These are phyloP conservation scores for Coemansia aciculifera DNA, from an alignment of 192 early-diverging fungal species.

Conservation along the genomic window DNA sequence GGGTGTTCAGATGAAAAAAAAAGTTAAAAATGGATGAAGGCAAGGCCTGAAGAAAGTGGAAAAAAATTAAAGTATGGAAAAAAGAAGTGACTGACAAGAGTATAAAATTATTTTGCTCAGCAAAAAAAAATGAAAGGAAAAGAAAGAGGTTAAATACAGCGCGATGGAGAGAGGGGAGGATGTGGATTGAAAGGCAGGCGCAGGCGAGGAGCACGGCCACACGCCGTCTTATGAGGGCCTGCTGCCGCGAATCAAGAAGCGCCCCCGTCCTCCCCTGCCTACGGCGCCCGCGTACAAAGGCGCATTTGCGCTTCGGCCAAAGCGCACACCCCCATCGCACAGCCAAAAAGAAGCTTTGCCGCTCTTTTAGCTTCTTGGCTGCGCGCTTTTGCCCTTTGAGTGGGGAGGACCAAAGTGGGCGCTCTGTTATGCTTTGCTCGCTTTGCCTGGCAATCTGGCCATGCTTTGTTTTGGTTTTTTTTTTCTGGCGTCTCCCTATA, in stretches of 20 bases:
- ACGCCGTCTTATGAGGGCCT: conserved; percentile 9
- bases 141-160: conserved; percentile 26
- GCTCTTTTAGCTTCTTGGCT: conserved; percentile 6
- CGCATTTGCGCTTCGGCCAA: conserved; percentile 9
- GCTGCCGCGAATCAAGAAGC: conserved; percentile 12
- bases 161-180: background rate
- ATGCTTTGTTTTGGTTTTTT: conserved; percentile 25
- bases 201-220: background rate
- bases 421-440: conserved; percentile 9
- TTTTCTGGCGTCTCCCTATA: conserved; percentile 8
- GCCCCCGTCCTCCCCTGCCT: conserved; percentile 4
- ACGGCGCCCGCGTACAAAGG: conserved; percentile 6
- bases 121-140: conserved; percentile 40
- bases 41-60: conserved; percentile 8
- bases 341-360: conserved; percentile 10
- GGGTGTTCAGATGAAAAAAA: conserved; percentile 3
- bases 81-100: conserved; percentile 14
- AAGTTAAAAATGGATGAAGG: conserved; percentile 11
- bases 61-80: conserved; percentile 14
- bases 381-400: conserved; percentile 1
- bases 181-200: conserved; percentile 6
- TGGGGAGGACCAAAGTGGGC: background rate
- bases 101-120: conserved; percentile 55
- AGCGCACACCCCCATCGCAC: conserved; percentile 2
- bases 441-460: background rate